Conservation (phyloP, 2,329 filamentous ascomycete species). For the Mollisiaceae sp. region DNA sequence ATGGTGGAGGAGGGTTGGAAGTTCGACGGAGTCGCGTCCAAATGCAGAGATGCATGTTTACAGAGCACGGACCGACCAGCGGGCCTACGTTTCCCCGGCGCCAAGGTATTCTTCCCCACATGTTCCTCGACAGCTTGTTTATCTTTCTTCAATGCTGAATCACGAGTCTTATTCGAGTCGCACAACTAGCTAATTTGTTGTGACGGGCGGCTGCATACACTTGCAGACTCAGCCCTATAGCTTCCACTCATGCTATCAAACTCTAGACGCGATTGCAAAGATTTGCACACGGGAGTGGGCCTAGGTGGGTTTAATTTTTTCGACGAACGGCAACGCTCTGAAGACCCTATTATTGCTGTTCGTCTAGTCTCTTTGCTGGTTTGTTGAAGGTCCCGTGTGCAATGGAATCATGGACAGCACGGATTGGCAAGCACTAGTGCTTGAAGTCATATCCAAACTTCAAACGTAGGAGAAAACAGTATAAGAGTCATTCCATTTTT, state of each 20-base stretch:
- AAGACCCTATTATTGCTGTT: constrained; percentile 4
- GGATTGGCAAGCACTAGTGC: constrained; percentile 30
- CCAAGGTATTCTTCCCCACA: background rate
- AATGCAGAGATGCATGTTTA: constrained; percentile 7
- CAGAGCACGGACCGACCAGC: background rate
- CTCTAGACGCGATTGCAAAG: background rate
- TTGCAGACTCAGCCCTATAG: constrained; percentile 1
- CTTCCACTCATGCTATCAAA: background rate
- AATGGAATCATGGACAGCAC: constrained; percentile 29
- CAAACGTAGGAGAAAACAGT: constrained; percentile 28
- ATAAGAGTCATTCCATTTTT: constrained; percentile 25
- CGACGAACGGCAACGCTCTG: background rate
- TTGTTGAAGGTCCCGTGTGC: constrained; percentile 21
- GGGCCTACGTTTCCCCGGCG: background rate
- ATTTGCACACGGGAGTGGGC: too few species aligned
- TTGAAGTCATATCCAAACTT: constrained; percentile 20
- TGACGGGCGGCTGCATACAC: background rate
- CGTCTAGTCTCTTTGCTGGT: constrained; percentile 23
- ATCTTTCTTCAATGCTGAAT: background rate
- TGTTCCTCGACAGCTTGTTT: background rate
- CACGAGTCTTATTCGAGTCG: background rate
- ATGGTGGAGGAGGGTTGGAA: background rate
- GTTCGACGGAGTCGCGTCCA: constrained; percentile 4
- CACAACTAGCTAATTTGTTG: background rate
- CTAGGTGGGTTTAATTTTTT: background rate